Conservation (phyloP, 306 rosid species). For the Medicago ruthenica region DNA sequence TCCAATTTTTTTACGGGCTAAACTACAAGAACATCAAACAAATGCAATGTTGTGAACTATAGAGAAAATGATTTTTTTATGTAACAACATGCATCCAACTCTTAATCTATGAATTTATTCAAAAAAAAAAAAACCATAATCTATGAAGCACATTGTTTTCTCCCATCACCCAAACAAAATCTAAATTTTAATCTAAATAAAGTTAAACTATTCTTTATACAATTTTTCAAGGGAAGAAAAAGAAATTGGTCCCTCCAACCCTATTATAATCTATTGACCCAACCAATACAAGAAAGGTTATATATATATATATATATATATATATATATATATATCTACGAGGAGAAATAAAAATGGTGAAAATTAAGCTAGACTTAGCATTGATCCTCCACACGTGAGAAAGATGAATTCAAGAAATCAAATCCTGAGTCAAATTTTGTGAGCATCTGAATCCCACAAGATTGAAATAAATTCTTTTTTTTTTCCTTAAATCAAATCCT, state of each 20-base stretch:
- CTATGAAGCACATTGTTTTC: not conserved
- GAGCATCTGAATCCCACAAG: too few relatives aligned
- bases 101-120: too few relatives aligned
- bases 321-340: not conserved
- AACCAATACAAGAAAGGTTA: not conserved
- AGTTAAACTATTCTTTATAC: not conserved
- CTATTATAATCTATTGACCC: not conserved
- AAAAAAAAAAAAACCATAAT: too few relatives aligned
- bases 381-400: too few relatives aligned
- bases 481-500: constrained; percentile 20
- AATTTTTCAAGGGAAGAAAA: not conserved
- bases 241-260: not conserved
- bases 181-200: not conserved
- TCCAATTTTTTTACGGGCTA: not conserved
- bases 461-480: too few relatives aligned
- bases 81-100: not conserved
- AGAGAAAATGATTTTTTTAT: not conserved
- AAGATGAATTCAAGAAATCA: not conserved
- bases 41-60: not conserved
- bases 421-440: not conserved
- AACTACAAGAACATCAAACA: not conserved
- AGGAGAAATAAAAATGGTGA: not conserved
- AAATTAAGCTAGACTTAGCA: not conserved
- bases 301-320: too few relatives aligned
- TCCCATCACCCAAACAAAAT: not conserved